phyloP scores from a whole-genome alignment of 2,329 filamentous ascomycete species.

The Aspergillus aculeatus region DNA sequence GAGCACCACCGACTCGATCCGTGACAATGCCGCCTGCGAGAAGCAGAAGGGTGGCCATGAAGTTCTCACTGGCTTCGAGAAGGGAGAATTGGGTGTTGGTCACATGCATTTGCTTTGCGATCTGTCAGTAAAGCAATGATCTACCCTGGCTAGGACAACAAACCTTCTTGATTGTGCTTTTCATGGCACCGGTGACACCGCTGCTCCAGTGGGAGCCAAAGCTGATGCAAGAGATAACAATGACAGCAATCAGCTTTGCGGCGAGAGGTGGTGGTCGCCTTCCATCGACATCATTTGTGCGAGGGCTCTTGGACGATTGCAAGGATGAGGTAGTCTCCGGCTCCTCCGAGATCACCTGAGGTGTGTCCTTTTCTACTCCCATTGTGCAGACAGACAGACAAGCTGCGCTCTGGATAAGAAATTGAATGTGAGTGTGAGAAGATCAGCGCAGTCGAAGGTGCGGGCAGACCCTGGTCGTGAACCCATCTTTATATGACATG shows the following conservation, averaged over 20 bases:
- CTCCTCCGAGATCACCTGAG: neutral
- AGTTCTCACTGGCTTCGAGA: constrained; percentile 61
- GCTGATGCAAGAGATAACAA: constrained; percentile 49
- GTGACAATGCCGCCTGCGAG: constrained; percentile 56
- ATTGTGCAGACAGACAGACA: neutral
- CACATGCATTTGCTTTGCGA: constrained; percentile 50
- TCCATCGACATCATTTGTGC: constrained; percentile 3
- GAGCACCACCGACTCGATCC: constrained; percentile 59
- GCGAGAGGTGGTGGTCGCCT: constrained; percentile 28
- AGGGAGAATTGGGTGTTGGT: constrained; percentile 61
- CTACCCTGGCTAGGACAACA: neutral
- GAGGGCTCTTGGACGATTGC: neutral
- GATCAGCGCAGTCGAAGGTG: neutral
- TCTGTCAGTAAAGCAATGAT: neutral
- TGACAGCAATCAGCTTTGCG: constrained; percentile 46
- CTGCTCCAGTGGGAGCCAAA: constrained; percentile 61
- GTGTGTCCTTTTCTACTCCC: neutral
- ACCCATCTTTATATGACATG: neutral
- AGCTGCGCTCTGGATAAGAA: neutral
- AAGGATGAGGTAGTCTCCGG: neutral
- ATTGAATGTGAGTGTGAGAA: neutral
- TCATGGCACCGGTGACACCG: constrained; percentile 62
- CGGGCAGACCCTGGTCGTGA: neutral
- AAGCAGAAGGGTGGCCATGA: constrained; percentile 60
- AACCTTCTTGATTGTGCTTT: constrained; percentile 60